Evolutionary conservation across 768 basidiomycete species (phyloP), one percentile per base, ranked within the genome.

Genomic region (Chalciporus chontae): DNA sequence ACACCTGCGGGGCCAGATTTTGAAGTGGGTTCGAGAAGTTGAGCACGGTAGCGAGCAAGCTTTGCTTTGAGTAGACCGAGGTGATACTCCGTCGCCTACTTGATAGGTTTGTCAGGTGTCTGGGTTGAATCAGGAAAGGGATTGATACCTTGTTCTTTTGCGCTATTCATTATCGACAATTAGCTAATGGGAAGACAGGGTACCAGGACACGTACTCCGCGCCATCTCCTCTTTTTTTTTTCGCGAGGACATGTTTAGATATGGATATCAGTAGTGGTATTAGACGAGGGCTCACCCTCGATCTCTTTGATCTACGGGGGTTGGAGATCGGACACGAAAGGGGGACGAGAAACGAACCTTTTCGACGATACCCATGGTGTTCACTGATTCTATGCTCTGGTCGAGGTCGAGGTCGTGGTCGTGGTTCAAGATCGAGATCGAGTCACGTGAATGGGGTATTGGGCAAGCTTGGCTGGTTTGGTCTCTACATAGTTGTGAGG

Each of bases 11-110:
- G 83, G 15, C 88, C 81, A 4, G 86, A 87, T 67, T 97, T 98
- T 40, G 84, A 75, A 1, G 86, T 69, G 2, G 95, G 95, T 66
- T 99, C 96, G 8, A 99, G 83, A 17, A 99, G 80, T 63, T 98
- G 93, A 1, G 91, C 91, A 27, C 95, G 84, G 69, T 97, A 98
- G 45, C 91, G 83, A 2, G 94, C 94, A 17, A 95, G 76, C 68
- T 96, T 97, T 53, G 94, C 94, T 71, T 96, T 96, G 51, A 95
- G 76, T 38, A 94, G 78, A 61, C 93, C 93, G 44, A 96, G 78
- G 71, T 95, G 94, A 62, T 94, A 94, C 66, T 94, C 92, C 43
- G 92, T 95, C 43, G 92, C 92, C 88, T 91, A 61, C 34, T 56
- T 45, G 53, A 36, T 51, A 34, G 34, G 41, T 23, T 43, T n/a